These are phyloP conservation scores for Fusarium burgessii DNA, from an alignment of 2,329 filamentous ascomycete species.

Conservation along the genomic window DNA sequence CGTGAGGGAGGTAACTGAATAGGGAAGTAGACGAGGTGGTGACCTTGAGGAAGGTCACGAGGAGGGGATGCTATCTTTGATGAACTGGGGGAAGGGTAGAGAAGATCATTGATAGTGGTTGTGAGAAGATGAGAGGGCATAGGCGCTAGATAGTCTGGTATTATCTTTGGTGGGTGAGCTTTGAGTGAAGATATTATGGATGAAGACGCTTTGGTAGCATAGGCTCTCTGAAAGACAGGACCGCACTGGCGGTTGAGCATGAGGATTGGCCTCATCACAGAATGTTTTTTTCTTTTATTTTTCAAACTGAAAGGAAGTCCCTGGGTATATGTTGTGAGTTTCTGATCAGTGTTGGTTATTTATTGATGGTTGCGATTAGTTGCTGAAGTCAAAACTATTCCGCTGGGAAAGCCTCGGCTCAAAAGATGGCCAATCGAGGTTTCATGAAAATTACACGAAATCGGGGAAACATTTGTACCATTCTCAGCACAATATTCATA, in stretches of 20 bases:
- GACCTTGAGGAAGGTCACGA: constrained; percentile 69
- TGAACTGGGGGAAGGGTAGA: constrained; percentile 49
- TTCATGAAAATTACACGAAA: background rate
- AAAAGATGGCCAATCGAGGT: background rate
- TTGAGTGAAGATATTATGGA: constrained; percentile 41
- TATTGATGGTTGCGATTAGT: background rate
- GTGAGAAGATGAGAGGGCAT: constrained; percentile 74
- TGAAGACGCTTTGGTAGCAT: constrained; percentile 12
- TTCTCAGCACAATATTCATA: background rate
- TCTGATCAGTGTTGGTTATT: background rate
- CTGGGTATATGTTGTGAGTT: background rate
- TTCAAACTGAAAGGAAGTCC: background rate
- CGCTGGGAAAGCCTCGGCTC: background rate
- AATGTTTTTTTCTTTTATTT: too few species aligned
- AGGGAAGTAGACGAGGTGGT: constrained; percentile 92
- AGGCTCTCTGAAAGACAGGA: constrained; percentile 3
- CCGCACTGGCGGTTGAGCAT: constrained; percentile 21
- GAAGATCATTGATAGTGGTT: constrained; percentile 68
- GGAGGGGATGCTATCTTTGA: constrained; percentile 42
- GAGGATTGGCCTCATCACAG: background rate
- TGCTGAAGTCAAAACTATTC: background rate
- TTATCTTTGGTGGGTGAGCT: constrained; percentile 50
- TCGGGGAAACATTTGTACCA: background rate
- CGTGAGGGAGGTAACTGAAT: constrained; percentile 69
- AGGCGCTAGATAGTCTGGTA: constrained; percentile 63